Percentiles rank a stretch among this genome's conserved stretches.
Conservation (phyloP, 257 asterid genomes). For the Solanum raphanifolium region DNA sequence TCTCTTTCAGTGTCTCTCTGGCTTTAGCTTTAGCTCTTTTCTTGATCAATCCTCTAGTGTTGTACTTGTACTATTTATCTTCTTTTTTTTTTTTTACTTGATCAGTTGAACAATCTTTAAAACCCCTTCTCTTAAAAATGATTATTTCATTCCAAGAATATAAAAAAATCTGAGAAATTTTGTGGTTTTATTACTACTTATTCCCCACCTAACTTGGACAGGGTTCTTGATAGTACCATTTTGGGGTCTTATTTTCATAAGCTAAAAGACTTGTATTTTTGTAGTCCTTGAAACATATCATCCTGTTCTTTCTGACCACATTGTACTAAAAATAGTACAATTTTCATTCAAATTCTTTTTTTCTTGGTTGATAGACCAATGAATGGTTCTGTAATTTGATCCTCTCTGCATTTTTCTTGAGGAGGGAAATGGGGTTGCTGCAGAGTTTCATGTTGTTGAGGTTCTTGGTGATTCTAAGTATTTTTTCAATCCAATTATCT, state of each 20-base stretch:
- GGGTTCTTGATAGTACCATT: constrained; percentile 9
- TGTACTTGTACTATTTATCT: background rate
- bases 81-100: constrained; percentile 10
- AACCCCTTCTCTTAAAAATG: constrained; percentile 9
- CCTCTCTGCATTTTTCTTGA: constrained; percentile 4
- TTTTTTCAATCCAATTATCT: constrained; percentile 42
- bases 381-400: constrained; percentile 24
- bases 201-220: background rate
- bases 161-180: background rate
- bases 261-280: constrained; percentile 5
- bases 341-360: constrained; percentile 6
- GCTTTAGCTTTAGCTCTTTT: constrained; percentile 22
- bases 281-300: constrained; percentile 16
- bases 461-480: constrained; percentile 20
- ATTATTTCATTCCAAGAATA: constrained; percentile 25
- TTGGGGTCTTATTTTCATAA: constrained; percentile 25
- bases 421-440: constrained; percentile 40
- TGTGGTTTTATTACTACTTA: background rate
- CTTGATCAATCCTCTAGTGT: constrained; percentile 5
- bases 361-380: constrained; percentile 7
- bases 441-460: constrained; percentile 19
- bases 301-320: constrained; percentile 22
- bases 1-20: constrained; percentile 14
- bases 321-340: constrained; percentile 5
- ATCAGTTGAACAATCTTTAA: constrained; percentile 22